Base-by-base conservation (phyloP, 176 grass and related monocot genomes). In the Aegilops tauschii region DNA sequence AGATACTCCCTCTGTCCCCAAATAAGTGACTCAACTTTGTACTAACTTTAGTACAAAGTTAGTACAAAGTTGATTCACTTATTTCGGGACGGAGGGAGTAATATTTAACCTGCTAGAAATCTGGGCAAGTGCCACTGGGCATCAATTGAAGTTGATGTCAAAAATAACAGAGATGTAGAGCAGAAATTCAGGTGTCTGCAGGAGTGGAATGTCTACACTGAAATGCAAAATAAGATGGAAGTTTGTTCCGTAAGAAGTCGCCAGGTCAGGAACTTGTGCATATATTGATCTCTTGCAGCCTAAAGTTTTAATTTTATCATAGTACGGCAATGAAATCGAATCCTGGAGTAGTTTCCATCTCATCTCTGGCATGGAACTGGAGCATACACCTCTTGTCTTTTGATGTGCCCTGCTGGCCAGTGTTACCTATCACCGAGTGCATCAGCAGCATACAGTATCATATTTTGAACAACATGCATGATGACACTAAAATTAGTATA, bases 341-440 rank as follows among this genome's bases (percentile, higher is more conserved):
- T 75, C 23, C 9, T 71, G 18, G 2, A 56, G 39, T 39, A 8
- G 58, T 23, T 72, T 40, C 8, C 7, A 78, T 20, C 25, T n/a
- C 63, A 65, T 16, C 63, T 65, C 12, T 65, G 25, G 11, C 63
- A 21, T n/a, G 20, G 31, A n/a, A 25, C 21, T 39, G 18, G 68
- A 40, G 4, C 6, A 0, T 58, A 58, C 54, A 58, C 40, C 13
- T n/a, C 45, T 40, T 42, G 11, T 78, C 37, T 64, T 90, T 79
- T 73, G 39, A 77, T 44, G 31, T 25, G 31, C 3, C 5, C 5
- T 90, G 18, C 79, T 83, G 65, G 40, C 29, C 8, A 34, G 30
- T 67, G 65, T 67, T 73, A 31, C 65, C 64, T 78, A 34, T 86
- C 65, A 40, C 54, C 3, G n/a, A 83, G 79, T 18, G 82, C 27